Percentiles rank a stretch among this genome's conserved stretches.
phyloP scores from a whole-genome alignment of 169 alveolate species.

The Plasmodium fragile region DNA sequence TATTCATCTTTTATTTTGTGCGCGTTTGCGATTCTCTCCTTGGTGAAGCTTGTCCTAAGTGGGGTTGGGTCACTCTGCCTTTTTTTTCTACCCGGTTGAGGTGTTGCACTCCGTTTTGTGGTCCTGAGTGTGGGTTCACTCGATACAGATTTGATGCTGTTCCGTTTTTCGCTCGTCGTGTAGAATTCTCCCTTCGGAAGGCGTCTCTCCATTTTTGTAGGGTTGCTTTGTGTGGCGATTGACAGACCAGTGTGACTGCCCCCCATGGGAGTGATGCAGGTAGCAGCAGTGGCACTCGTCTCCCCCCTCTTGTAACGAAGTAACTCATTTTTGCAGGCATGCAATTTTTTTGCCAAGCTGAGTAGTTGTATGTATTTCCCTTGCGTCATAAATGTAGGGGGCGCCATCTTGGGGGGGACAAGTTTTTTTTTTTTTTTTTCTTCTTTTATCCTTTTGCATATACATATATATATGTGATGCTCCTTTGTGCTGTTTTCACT shows the following conservation, averaged over 20 bases:
- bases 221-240: not conserved
- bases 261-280: not conserved
- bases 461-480: not conserved
- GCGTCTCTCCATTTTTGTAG: not conserved
- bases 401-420: not conserved
- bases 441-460: not conserved
- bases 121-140: not conserved
- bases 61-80: not conserved
- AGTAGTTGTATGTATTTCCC: conserved; percentile 15
- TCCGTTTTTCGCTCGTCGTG: not conserved
- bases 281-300: not conserved
- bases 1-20: not conserved
- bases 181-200: not conserved
- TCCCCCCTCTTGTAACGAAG: conserved; percentile 4
- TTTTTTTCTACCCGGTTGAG: not conserved
- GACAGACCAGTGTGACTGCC: not conserved
- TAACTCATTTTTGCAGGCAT: conserved; percentile 28
- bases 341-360: conserved; percentile 13
- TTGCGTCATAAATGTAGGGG: not conserved
- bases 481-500: not conserved
- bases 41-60: not conserved
- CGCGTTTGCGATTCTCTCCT: not conserved
- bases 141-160: not conserved
- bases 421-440: too few relatives aligned
- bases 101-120: not conserved